Evolutionary conservation across 2,329 filamentous ascomycete genomes (phyloP), one percentile per base, ranked within the genome.

Genomic region (Trichoderma polysporum): DNA sequence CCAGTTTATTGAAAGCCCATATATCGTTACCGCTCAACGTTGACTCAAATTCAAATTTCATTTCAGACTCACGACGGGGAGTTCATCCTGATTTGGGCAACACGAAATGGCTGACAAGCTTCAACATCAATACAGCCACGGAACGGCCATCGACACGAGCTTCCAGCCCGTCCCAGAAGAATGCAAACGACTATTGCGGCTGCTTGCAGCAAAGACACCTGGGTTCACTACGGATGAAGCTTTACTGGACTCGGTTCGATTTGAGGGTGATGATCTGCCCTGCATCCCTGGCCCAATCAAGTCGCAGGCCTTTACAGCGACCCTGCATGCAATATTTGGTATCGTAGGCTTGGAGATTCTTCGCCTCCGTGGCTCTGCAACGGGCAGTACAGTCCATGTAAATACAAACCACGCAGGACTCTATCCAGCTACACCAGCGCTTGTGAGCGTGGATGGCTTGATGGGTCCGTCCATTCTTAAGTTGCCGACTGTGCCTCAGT

Each of bases 351-450:
- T 17, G 6, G 37, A 39, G 6, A n/a, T 39, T 17, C 37, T 39
- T 17, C 37, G 17, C 17, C 37, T 35, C 13, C 33, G 33, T 12
- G 33, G 33, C 33, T 12, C 9, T 2, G 13, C 33, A 8, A 35
- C 33, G 9, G 13, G 33, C 33, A 35, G 13, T 3, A 12, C 33
- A 39, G 15, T 17, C 2, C 6, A 85, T 70, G 84, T 82, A 0
- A 81, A 82, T 22, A 81, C 12, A 17, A 39, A 15, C 17, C 37
- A 84, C 39, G 77, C 79, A 1, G 79, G 75, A 0, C 72, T 85
- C 6, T 84, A 67, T 19, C 60, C 57, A 17, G 68, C 59, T 1
- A 69, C 65, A 5, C 59, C 61, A 6, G 65, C 53, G 7, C 22
- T 69, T 15, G 56, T 64, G 27, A 54, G 33, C 6, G 33, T 63